Percentiles rank a stretch among this genome's conserved stretches.
phyloP scores from a whole-genome alignment of 2,329 filamentous ascomycete species.

The Aspergillus fischeri region DNA sequence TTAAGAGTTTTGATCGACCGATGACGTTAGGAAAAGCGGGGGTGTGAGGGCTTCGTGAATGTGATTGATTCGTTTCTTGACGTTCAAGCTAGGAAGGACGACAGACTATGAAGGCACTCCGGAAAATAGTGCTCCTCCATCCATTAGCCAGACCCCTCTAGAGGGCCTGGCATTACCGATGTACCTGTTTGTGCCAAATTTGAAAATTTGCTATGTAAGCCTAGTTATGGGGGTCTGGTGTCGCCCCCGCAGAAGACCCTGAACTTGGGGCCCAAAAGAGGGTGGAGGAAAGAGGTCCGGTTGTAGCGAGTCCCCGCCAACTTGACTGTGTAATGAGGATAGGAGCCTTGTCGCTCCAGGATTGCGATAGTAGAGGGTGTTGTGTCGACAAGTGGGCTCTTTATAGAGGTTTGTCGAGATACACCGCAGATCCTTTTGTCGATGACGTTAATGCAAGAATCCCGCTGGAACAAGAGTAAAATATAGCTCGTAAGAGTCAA shows the following conservation, averaged over 20 bases:
- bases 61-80: not conserved
- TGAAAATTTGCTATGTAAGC: constrained; percentile 28
- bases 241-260: constrained; percentile 96
- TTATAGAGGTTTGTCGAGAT: constrained; percentile 11
- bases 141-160: constrained; percentile 41
- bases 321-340: constrained; percentile 64
- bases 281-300: constrained; percentile 72
- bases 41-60: not conserved
- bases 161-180: constrained; percentile 39
- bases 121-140: constrained; percentile 31
- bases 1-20: not conserved
- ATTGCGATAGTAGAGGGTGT: constrained; percentile 21
- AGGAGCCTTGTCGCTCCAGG: constrained; percentile 41
- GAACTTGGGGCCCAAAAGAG: constrained; percentile 85
- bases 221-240: constrained; percentile 96
- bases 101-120: constrained; percentile 22
- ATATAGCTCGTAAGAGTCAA: constrained; percentile 4
- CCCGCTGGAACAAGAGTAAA: not conserved
- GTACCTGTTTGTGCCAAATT: constrained; percentile 35
- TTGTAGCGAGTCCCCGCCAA: constrained; percentile 80
- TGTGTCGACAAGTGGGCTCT: constrained; percentile 11
- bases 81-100: constrained; percentile 14
- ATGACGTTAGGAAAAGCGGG: not conserved
- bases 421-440: constrained; percentile 8
- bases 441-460: constrained; percentile 8